Evolutionary conservation across 371 early-diverging fungal genomes (phyloP).

Genomic region (Mortierella sp.): DNA sequence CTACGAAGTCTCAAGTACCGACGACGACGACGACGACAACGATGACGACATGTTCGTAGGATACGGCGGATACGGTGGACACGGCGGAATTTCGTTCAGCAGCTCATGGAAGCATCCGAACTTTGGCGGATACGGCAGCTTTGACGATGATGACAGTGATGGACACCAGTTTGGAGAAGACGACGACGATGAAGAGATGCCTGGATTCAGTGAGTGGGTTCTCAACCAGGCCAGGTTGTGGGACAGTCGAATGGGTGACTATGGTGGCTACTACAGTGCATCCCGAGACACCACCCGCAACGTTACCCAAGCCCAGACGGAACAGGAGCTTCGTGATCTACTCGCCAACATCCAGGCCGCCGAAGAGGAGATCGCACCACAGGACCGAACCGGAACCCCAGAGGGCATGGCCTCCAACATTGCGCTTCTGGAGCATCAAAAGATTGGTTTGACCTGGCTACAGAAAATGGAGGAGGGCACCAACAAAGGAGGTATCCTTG

Average conservation of each 20-base stretch:
- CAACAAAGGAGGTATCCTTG: constrained; percentile 80
- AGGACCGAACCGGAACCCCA: constrained; percentile 66
- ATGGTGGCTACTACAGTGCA: background rate
- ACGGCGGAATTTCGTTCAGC: background rate
- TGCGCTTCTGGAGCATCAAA: constrained; percentile 72
- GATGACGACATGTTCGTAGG: no score
- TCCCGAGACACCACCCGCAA: constrained; percentile 15
- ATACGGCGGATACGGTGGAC: no score
- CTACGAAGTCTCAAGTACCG: constrained; percentile 17
- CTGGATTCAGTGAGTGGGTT: background rate
- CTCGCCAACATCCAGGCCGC: constrained; percentile 60
- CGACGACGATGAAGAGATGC: constrained; percentile 12
- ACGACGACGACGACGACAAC: background rate
- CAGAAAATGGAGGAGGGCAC: constrained; percentile 65
- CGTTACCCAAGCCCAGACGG: constrained; percentile 29
- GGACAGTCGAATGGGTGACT: background rate
- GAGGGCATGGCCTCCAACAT: constrained; percentile 60
- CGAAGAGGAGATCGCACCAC: constrained; percentile 58
- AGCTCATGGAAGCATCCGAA: background rate
- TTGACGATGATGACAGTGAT: background rate
- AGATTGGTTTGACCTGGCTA: constrained; percentile 76
- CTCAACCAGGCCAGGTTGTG: background rate
- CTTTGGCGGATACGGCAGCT: constrained; percentile 2
- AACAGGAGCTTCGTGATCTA: constrained; percentile 61
- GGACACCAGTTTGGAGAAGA: no score